A percentile compares a stretch with the other conserved stretches of the same genome.
Conservation (phyloP, 768 basidiomycete species). For the Lentinula aciculospora region DNA sequence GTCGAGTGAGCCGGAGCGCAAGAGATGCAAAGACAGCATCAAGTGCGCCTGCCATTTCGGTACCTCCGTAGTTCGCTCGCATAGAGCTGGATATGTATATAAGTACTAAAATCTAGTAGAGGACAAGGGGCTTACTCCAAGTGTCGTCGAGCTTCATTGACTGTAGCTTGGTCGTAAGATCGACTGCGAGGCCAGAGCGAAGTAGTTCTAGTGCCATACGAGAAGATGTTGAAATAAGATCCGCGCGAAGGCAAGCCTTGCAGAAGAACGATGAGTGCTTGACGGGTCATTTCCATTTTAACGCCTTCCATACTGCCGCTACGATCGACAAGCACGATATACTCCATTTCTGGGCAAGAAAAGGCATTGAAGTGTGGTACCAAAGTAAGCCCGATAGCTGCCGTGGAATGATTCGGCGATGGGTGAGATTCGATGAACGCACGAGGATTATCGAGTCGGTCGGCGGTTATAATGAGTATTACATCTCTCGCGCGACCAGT, state of each 20-base stretch:
- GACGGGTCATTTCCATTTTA: conserved; percentile 40
- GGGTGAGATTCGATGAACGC: conserved; percentile 45
- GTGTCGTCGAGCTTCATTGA: conserved; percentile 15
- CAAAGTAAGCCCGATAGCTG: conserved; percentile 50
- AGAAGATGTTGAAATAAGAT: conserved; percentile 52
- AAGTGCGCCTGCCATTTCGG: conserved; percentile 41
- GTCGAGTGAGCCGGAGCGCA: conserved; percentile 16
- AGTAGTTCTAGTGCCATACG: conserved; percentile 32
- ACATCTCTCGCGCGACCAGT: conserved; percentile 44
- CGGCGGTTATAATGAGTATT: conserved; percentile 42
- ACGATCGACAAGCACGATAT: conserved; percentile 55
- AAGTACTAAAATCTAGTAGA: background rate
- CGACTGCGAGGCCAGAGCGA: conserved; percentile 31
- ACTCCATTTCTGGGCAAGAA: conserved; percentile 40
- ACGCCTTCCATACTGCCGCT: conserved; percentile 44
- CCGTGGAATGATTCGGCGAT: conserved; percentile 21
- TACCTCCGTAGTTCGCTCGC: conserved; percentile 40
- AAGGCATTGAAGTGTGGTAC: conserved; percentile 45
- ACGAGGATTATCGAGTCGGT: conserved; percentile 45
- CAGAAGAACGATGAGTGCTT: conserved; percentile 40
- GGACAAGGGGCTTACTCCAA: background rate
- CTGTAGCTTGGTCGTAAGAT: conserved; percentile 22
- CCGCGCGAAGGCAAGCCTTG: conserved; percentile 36
- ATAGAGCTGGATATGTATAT: background rate
- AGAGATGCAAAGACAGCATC: conserved; percentile 28